Evolutionary conservation across 169 alveolate species (phyloP).

Genomic region (Plasmodium falciparum): DNA sequence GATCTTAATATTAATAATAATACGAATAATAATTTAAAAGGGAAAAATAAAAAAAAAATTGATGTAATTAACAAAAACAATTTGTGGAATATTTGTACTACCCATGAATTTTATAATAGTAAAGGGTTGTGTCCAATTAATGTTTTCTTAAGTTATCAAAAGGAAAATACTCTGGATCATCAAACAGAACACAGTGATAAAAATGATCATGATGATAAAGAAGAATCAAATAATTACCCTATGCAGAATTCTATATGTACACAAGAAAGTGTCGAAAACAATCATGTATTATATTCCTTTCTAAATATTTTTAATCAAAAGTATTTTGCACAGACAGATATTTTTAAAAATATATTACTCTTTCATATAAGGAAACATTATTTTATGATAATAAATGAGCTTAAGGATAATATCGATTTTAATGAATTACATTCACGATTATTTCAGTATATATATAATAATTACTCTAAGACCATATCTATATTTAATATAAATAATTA

Average conservation of each 20-base stretch:
- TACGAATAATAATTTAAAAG: conserved; percentile 12
- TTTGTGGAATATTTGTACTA: background rate
- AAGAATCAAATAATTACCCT: background rate
- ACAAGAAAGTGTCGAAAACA: background rate
- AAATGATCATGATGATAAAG: background rate
- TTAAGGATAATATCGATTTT: conserved; percentile 14
- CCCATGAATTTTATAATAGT: background rate
- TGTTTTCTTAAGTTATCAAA: background rate
- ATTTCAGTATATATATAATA: conserved; percentile 53
- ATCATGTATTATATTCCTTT: conserved; percentile 25
- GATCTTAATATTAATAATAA: background rate
- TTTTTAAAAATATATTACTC: conserved; percentile 37
- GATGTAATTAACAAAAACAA: background rate
- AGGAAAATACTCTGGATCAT: background rate
- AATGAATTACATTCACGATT: conserved; percentile 23
- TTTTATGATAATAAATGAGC: conserved; percentile 18
- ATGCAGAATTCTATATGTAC: background rate
- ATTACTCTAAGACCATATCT: conserved; percentile 24
- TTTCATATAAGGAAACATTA: conserved; percentile 40
- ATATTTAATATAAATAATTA: conserved; percentile 56
- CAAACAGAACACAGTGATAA: background rate
- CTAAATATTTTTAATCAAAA: conserved; percentile 30
- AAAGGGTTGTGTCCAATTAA: background rate
- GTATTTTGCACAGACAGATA: conserved; percentile 14
- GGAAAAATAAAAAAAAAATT: background rate